Evolutionary conservation across 164 flowering plant species (phyloP), one percentile per base, ranked within the genome.

Genomic region (Kingdonia uniflora): DNA sequence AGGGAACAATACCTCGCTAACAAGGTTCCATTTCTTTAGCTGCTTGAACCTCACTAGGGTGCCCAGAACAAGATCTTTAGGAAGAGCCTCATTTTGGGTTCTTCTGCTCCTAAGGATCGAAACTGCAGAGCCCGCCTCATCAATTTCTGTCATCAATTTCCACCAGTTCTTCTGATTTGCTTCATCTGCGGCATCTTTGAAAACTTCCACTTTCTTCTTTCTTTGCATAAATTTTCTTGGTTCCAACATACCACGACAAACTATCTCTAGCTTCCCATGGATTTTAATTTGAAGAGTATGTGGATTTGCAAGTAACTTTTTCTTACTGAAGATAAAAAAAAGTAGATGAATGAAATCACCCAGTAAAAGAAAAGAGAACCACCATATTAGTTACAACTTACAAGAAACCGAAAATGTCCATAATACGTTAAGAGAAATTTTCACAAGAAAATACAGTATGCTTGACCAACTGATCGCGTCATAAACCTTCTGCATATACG

Each of bases 21-120:
- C 97, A 66, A 79, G 65, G 69, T 80, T 82, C 99, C 97, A 94
- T 65, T 83, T 94, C 71, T 78, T 94, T 10, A 84, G 75, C 67
- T 94, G 95, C 82, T 89, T 94, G 55, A 85, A 92, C 59, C 96
- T 78, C 52, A 77, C 74, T 62, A 94, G 78, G 21, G 96, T 84
- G 14, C 99, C 96, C 58, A 94, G 56, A 35, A 94, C 82, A 44
- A 84, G 65, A 62, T 86, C 85, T 60, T 70, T 80, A 1, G 96
- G 84, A 58, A 86, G 80, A 59, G 75, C 66, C 54, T 74, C 69
- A 39, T 68, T 65, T 51, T 62, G 66, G 46, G 24, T 51, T 70
- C 80, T 77, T 42, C 68, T 61, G 37, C 51, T 68, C 61, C 71
- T 71, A 15, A 92, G 83, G 35, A 82, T 82, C 1, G 76, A 57